Conservation (phyloP, 441 rosid species). For the Adansonia gregorii region DNA sequence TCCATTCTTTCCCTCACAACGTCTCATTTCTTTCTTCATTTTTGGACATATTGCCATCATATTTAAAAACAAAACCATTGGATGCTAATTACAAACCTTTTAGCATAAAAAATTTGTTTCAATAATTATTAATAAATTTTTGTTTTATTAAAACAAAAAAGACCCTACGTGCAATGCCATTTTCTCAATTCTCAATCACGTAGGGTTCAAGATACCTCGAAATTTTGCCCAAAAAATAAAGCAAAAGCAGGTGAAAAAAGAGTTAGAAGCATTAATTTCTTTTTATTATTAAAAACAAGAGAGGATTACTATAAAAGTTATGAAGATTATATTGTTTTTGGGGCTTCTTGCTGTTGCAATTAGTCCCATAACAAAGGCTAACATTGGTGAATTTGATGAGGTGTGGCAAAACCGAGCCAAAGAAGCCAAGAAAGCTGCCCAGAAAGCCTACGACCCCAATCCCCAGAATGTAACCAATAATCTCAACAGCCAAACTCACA, state of each 20-base stretch:
- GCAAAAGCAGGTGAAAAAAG: neutral
- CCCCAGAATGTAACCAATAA: constrained; percentile 31
- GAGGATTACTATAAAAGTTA: constrained; percentile 25
- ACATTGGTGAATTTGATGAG: constrained; percentile 39
- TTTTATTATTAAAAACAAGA: neutral
- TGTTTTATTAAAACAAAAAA: neutral
- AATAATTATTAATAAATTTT: neutral
- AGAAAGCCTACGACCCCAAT: constrained; percentile 39
- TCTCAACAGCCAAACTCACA: constrained; percentile 34
- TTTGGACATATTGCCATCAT: constrained; percentile 21
- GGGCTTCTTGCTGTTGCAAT: constrained; percentile 22
- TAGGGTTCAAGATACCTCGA: neutral
- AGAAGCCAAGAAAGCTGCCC: constrained; percentile 35
- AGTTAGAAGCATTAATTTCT: neutral
- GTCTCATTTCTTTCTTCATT: constrained; percentile 28
- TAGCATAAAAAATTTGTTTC: neutral
- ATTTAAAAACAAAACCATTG: constrained; percentile 12
- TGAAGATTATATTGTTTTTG: neutral
- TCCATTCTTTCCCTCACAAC: constrained; percentile 41
- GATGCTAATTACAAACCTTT: neutral
- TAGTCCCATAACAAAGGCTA: constrained; percentile 27
- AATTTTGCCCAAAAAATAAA: neutral
- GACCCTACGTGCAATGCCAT: constrained; percentile 13
- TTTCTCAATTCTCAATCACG: neutral
- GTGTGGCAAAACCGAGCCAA: constrained; percentile 41